Evolutionary conservation across 495 filamentous ascomycete species (phyloP), one percentile per base, ranked within the genome.

Genomic region (Trichoderma asperelloides): DNA sequence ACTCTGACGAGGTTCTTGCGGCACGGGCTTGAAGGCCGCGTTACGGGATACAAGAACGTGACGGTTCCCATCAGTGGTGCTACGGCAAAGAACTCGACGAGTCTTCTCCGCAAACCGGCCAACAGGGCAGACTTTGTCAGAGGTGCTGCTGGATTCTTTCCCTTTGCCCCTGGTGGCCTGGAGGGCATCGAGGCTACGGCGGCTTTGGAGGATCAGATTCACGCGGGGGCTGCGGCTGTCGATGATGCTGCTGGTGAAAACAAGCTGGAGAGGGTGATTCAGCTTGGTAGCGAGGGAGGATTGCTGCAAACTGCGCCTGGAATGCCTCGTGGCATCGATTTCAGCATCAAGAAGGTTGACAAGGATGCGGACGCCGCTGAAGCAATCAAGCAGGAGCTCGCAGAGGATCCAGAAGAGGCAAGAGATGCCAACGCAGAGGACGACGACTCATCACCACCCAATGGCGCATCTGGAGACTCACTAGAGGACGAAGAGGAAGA

Each of bases 51-150:
- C 75, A 91, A 87, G 73, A 93, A 98, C 77, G 90, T 98, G 63
- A 97, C 95, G 0, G 87, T 98, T 28, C 93, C 94, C 18, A 93
- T 93, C 27, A 88, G 85, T 67, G 94, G 91, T 67, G 92, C 91
- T 1, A 98, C 90, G 21, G 95, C 95, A 5, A 98, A 98, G 78
- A 97, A 96, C 72, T 97, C 93, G 27, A 98, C 96, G 0, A 97
- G 93, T 0, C 81, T 98, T 45, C 78, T 91, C 12, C 85, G 95
- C 47, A 95, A 95, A 71, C 94, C 94, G 30, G 95, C 93, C 47
- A 87, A 85, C 67, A 86, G 91, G 69, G 92, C 91, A 45, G 93
- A 98, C 64, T 96, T 98, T 75, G 93, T 98, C 25, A 85, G 95
- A n/a, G 95, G 95, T 18, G 93, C 90, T 23, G 91, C 93, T 25